Percentiles rank a stretch among this genome's conserved stretches.
These are phyloP conservation scores for Fusarium albosuccineum DNA, from an alignment of 2,329 filamentous ascomycete species.

Conservation along the genomic window DNA sequence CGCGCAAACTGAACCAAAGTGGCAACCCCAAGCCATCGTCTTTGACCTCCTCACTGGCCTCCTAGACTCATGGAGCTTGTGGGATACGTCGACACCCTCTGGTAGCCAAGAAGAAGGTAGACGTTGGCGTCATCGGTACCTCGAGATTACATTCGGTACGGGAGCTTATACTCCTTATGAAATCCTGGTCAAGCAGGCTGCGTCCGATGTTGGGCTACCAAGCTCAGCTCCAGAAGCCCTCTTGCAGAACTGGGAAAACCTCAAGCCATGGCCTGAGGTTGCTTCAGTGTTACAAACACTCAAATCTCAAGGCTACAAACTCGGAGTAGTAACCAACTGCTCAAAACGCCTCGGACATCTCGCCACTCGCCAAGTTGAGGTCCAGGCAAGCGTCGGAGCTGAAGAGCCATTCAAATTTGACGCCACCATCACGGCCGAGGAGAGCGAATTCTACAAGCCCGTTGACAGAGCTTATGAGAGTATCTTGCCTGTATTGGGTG, in stretches of 20 bases:
- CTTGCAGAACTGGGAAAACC: slow-evolving; percentile 44
- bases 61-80: slow-evolving; percentile 55
- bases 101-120: slow-evolving; percentile 43
- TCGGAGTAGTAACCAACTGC: slow-evolving; percentile 57
- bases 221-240: slow-evolving; percentile 46
- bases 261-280: slow-evolving; percentile 46
- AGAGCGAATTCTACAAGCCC: slow-evolving; percentile 57
- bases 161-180: slow-evolving; percentile 53
- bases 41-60: slow-evolving; percentile 58
- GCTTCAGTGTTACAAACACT: slow-evolving; percentile 38
- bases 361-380: slow-evolving; percentile 30
- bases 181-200: slow-evolving; percentile 46
- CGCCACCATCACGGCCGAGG: slow-evolving; percentile 53
- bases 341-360: slow-evolving; percentile 48
- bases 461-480: slow-evolving; percentile 49
- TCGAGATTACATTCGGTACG: slow-evolving; percentile 53
- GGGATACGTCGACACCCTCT: slow-evolving; percentile 50
- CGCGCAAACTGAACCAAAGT: slow-evolving; percentile 2
- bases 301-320: slow-evolving; percentile 45
- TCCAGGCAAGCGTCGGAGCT: slow-evolving; percentile 16
- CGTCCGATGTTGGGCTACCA: slow-evolving; percentile 48
- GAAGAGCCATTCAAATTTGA: slow-evolving; percentile 47
- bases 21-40: slow-evolving; percentile 52
- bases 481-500: slow-evolving; percentile 46
- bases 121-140: slow-evolving; percentile 54